phyloP scores from a whole-genome alignment of 1,284 basidiomycete species.

The Kwoniella shivajii region DNA sequence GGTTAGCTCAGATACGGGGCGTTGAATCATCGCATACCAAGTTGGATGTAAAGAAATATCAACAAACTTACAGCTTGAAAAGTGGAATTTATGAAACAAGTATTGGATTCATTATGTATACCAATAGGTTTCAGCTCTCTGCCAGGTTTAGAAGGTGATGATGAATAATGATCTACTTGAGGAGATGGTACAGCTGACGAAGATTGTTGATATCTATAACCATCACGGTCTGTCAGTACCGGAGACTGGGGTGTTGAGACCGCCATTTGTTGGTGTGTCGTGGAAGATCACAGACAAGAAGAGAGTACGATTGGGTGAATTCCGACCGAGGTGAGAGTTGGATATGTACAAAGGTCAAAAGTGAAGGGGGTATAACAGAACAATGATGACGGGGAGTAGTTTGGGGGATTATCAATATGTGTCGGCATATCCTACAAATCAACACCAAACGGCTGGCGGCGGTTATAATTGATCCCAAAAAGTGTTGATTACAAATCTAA shows the following conservation, averaged over 20 bases:
- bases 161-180: not conserved
- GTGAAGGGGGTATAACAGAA: too few species aligned
- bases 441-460: too few species aligned
- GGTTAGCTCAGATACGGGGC: not conserved
- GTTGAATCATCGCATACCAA: not conserved
- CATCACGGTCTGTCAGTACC: not conserved
- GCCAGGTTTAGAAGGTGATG: not conserved
- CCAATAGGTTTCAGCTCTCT: slow-evolving; percentile 57
- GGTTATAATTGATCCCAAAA: too few species aligned
- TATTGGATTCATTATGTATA: slow-evolving; percentile 82
- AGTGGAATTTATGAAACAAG: slow-evolving; percentile 90
- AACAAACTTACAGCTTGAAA: slow-evolving; percentile 62
- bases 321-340: too few species aligned
- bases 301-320: too few species aligned
- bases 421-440: too few species aligned
- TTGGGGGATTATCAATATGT: too few species aligned
- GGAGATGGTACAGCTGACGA: not conserved
- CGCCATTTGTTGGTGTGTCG: too few species aligned
- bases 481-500: too few species aligned
- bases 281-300: not conserved
- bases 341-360: too few species aligned
- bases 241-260: slow-evolving; percentile 7
- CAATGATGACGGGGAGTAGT: not conserved
- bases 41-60: too few species aligned
- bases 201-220: not conserved